These are phyloP conservation scores for Solanum paucissectum DNA, from an alignment of 257 asterid species.

Conservation along the genomic window DNA sequence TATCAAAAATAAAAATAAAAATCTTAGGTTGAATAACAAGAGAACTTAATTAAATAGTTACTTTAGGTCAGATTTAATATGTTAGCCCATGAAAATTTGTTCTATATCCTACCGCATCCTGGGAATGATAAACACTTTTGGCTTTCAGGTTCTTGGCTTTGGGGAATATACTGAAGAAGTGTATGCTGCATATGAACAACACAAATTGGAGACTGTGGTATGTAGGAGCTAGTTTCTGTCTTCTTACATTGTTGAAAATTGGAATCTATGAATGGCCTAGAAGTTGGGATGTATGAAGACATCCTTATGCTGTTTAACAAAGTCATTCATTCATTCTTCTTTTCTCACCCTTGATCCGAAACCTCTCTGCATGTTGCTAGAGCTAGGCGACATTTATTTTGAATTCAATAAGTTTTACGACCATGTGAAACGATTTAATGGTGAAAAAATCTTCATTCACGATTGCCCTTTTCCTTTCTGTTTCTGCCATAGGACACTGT, in stretches of 20 bases:
- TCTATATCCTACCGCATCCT: neutral
- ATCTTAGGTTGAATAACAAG: neutral
- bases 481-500: slow-evolving; percentile 49
- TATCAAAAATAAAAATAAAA: neutral
- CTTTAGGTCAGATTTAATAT: neutral
- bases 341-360: neutral
- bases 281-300: neutral
- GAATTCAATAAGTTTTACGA: neutral
- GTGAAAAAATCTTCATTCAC: neutral
- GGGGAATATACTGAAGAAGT: slow-evolving; percentile 91
- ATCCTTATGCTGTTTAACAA: neutral
- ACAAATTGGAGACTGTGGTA: slow-evolving; percentile 76
- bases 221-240: neutral
- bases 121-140: neutral
- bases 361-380: neutral
- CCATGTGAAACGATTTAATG: neutral
- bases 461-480: neutral
- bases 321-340: neutral
- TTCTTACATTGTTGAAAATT: neutral
- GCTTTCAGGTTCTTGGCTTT: slow-evolving; percentile 77
- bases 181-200: slow-evolving; percentile 90
- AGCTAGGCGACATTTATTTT: neutral
- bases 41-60: neutral
- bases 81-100: neutral
- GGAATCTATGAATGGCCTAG: neutral